A percentile compares a stretch with the other conserved stretches of the same genome.
Evolutionary conservation across 148 eudicot genomes (phyloP).

Genomic region (Persicaria maculosa): DNA sequence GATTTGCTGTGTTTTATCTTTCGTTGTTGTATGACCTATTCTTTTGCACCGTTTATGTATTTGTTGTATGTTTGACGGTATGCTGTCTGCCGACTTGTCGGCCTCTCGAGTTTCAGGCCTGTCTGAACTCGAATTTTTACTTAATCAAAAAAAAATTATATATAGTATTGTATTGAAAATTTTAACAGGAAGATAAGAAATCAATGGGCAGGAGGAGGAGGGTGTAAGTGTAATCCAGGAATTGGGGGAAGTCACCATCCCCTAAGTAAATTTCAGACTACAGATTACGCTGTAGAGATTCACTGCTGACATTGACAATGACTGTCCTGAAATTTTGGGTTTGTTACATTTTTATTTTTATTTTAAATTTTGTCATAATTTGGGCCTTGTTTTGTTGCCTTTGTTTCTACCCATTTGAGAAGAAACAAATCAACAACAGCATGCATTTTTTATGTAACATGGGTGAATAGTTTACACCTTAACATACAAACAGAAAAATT

Average conservation of each 20-base stretch:
- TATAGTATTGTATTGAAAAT: not conserved
- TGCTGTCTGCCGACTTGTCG: no score
- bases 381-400: no score
- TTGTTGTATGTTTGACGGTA: no score
- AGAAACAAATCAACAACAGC: not conserved
- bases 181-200: not conserved
- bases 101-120: no score
- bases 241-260: not conserved
- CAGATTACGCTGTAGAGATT: not conserved
- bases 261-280: not conserved
- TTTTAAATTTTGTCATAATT: no score
- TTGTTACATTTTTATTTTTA: not conserved
- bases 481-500: not conserved
- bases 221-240: not conserved
- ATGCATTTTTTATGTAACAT: not conserved
- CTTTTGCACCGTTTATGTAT: no score
- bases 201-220: not conserved
- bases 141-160: not conserved
- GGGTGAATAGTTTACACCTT: not conserved
- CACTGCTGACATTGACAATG: constrained; percentile 2
- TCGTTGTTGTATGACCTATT: no score
- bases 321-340: not conserved
- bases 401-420: not conserved
- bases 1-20: no score
- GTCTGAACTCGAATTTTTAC: no score